Base-by-base conservation (phyloP, 192 early-diverging fungal species). In the Phycomyces nitens region DNA sequence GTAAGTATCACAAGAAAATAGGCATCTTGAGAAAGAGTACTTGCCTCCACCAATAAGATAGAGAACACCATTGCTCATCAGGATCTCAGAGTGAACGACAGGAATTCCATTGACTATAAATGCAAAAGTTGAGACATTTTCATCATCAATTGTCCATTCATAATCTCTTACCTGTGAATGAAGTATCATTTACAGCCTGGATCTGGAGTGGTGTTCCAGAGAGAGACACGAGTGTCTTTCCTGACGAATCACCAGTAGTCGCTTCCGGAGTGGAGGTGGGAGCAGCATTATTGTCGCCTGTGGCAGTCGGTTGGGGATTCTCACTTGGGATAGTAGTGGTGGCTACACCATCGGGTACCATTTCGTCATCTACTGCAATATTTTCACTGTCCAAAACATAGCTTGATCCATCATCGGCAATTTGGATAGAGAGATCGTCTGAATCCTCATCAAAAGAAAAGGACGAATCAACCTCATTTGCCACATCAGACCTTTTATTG, bases 51-150 rank as follows among this genome's bases (percentile, higher is more conserved):
- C 18, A 18, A 47, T 47, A 18, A 47, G 44, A 47, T 47, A 18
- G 44, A 47, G 44, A 47, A 47, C 44, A 47, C 44, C 44, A 47
- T 47, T 47, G 11, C 11, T 47, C 44, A 47, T 47, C 18, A 47
- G 12, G 44, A 47, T 47, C 3, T 47, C 18, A 3, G 44, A 47
- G 18, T 18, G 44, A 18, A 47, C 44, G 2, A 47, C 44, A 47
- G 44, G 15, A 47, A 47, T 47, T 7, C 44, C 44, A 47, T 47
- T 47, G 44, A 47, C 29, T 34, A 34, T 34, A 5, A 34, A 34
- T 34, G 7, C 2, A 34, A 34, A 34, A 7, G 3, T 2, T 34
- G 29, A 34, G 29, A 34, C 29, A 34, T 34, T 34, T 34, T 34
- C 29, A 7, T 34, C 2, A 34, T 34, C 29, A 2, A 7, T 34